Conservation (phyloP, 768 basidiomycete species). For the Boletus sp. region DNA sequence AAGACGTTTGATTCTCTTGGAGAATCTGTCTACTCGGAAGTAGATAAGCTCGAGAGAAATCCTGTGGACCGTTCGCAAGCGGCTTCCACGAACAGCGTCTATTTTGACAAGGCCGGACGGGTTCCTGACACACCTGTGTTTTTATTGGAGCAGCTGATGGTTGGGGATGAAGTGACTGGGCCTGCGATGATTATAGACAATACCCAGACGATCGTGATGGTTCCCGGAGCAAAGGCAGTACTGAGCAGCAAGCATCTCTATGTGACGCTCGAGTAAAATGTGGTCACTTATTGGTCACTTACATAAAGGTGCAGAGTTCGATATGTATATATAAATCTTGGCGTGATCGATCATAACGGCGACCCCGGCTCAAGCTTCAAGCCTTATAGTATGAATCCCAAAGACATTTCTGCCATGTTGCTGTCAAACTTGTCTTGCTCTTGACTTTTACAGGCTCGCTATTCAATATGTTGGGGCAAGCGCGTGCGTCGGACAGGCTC, state of each 20-base stretch:
- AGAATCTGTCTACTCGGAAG: constrained; percentile 74
- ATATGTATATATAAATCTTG: not conserved
- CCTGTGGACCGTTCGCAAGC: constrained; percentile 42
- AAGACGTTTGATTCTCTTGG: constrained; percentile 85
- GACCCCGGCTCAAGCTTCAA: not conserved
- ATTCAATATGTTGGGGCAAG: no score
- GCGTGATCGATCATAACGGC: not conserved
- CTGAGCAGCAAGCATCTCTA: constrained; percentile 69
- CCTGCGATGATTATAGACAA: constrained; percentile 95
- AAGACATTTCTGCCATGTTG: not conserved
- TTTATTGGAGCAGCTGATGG: constrained; percentile 57
- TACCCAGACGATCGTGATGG: constrained; percentile 91
- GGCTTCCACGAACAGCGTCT: constrained; percentile 62
- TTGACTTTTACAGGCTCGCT: not conserved
- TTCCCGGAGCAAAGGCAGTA: constrained; percentile 67
- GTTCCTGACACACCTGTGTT: constrained; percentile 80
- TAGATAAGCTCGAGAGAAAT: constrained; percentile 49
- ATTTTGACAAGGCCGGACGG: constrained; percentile 79
- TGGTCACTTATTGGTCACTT: not conserved
- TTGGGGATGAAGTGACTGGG: constrained; percentile 74
- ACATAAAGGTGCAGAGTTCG: constrained; percentile 1
- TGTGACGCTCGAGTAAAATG: constrained; percentile 40
- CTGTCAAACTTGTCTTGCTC: not conserved
- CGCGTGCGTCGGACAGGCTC: no score
- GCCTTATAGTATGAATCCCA: not conserved